A percentile compares a stretch with the other conserved stretches of the same genome.
Conservation (phyloP, 2,329 filamentous ascomycete species). For the Aspergillus unguis region DNA sequence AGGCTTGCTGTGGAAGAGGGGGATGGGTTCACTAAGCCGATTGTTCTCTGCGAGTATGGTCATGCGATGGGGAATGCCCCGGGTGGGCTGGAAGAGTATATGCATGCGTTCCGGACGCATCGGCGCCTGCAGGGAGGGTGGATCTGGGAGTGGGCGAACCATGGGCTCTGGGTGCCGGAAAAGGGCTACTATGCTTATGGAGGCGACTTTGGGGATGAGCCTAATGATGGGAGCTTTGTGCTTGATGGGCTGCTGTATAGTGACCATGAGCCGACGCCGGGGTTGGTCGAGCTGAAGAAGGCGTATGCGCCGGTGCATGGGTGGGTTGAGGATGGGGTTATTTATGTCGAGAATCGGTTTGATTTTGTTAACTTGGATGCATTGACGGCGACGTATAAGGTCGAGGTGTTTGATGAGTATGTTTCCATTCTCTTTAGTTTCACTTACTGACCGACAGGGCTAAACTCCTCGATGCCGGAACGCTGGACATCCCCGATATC, state of each 20-base stretch:
- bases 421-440: not conserved
- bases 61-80: conserved; percentile 74
- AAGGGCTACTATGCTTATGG: conserved; percentile 56
- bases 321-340: conserved; percentile 32
- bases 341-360: conserved; percentile 50
- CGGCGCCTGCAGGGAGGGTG: conserved; percentile 64
- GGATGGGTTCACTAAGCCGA: conserved; percentile 32
- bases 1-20: conserved; percentile 44
- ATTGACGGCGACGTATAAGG: not conserved
- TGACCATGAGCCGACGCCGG: conserved; percentile 55
- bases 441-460: not conserved
- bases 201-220: conserved; percentile 60
- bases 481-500: conserved; percentile 4
- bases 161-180: conserved; percentile 49
- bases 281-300: conserved; percentile 56
- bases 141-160: conserved; percentile 66
- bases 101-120: conserved; percentile 60
- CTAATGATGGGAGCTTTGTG: conserved; percentile 60
- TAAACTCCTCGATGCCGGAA: not conserved
- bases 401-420: conserved; percentile 26
- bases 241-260: conserved; percentile 56
- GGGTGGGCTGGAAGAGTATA: conserved; percentile 66
- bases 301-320: conserved; percentile 55
- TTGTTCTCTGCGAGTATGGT: conserved; percentile 47
- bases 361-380: conserved; percentile 44